Base-by-base conservation (phyloP, 805 yeast species). In the Brettanomyces anomalus region DNA sequence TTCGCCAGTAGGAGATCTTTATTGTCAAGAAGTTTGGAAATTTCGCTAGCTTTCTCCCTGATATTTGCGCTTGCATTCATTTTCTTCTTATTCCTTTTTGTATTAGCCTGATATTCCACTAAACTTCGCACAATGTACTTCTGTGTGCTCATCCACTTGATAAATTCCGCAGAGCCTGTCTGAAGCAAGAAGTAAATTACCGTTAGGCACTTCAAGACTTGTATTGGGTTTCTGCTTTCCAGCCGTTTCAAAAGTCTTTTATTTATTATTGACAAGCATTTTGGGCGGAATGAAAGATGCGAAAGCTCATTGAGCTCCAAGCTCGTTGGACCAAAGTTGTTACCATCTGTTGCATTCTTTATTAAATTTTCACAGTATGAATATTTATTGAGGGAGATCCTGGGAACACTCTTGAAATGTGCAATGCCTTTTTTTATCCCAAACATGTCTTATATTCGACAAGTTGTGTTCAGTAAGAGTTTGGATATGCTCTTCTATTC, bases 301-400 rank as follows among this genome's bases (percentile, higher is more conserved):
- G 81, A 67, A 3, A 79, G 58, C 40, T 76, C 77, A 44, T 71
- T 70, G 53, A 79, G 61, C 45, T 77, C 72, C 5, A 70, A 62
- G n/a, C 77, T 73, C 6, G 74, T 72, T 0, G 81, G 81, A 1
- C 58, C 83, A 50, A 68, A 62, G 2, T 45, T 26, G 7, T 69
- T 64, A 45, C 76, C 80, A 44, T 66, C 67, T 19, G 81, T 77
- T 7, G 80, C 77, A 17, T 64, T 60, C 46, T 58, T 65, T 14
- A 68, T 64, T 44, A 54, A 40, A 3, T 35, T 39, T 36, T 53
- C 58, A 55, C 67, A 43, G 15, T 44, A 42, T 4, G 51, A 39
- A 5, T 60, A 44, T 44, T 66, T 72, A 16, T 54, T 53, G 7
- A 32, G 6, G 7, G 41, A 30, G 4, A 31, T 18, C 30, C 31